Base-by-base conservation (phyloP, 1,284 basidiomycete genomes). In the Blastosporella zonata region DNA sequence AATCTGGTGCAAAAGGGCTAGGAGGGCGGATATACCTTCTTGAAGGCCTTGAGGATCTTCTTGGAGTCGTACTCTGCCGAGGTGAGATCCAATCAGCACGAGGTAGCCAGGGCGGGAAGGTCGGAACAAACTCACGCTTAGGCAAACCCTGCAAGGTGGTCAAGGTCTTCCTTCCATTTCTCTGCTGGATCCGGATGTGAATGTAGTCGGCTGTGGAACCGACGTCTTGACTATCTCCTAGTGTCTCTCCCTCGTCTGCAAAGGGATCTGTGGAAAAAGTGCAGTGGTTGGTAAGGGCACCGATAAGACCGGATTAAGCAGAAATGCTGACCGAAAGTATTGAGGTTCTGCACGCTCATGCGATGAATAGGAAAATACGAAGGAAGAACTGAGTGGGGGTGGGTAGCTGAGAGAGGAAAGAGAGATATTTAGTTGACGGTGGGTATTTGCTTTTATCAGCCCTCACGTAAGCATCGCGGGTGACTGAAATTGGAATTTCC, bases 41-140 rank as follows among this genome's bases (percentile, higher is more conserved):
- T 99, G 81, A 99, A 98, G 18, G 92, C 94, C 73, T 99, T 98
- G 70, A 99, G 79, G 57, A 99, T 81, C 77, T 98, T 99, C 86
- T 97, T 97, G 55, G 87, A 82, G 72, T 99, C 94, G 74, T 96
- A 99, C 74, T 93, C 93, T 93, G 70, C 6, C 41, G 15, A 39
- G n/a, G n/a, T n/a, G 43, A 41, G 8, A 27, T 25, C 46, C 35
- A 50, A 56, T 42, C 34, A 56, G 35, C 42, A 60, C 47, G 36
- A 52, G 37, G 29, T 40, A n/a, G n/a, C 36, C 44, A 35, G 38
- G 50, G 36, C 22, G 39, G 43, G 43, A 41, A 34, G 43, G 55
- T 49, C 37, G 46, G 21, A 44, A 34, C 39, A 42, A 6, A 72
- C 83, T 58, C 59, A 92, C 93, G 86, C 74, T 91, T 93, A 53